These are phyloP conservation scores for Peziza echinospora DNA, from an alignment of 495 filamentous ascomycete species.

Conservation along the genomic window DNA sequence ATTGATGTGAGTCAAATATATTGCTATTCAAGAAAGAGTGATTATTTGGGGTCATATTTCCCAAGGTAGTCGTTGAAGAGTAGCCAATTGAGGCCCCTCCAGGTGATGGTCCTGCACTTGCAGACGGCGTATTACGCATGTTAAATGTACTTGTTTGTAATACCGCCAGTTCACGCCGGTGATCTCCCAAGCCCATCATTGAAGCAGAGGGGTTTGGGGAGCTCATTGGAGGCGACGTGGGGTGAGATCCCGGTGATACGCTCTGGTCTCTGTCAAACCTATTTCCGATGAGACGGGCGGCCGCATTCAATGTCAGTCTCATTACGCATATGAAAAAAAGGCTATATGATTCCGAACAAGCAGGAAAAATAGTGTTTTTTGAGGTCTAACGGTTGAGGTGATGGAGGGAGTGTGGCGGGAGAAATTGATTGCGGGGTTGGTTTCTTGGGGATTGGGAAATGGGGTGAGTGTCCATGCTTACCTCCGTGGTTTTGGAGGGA, in stretches of 20 bases:
- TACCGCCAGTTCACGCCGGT: slow-evolving; percentile 50
- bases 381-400: too few relatives aligned
- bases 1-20: slow-evolving; percentile 16
- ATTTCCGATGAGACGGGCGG: not conserved
- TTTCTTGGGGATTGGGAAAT: too few relatives aligned
- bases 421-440: too few relatives aligned
- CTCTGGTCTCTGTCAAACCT: slow-evolving; percentile 21
- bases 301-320: not conserved
- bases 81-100: slow-evolving; percentile 7
- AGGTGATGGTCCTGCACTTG: slow-evolving; percentile 32
- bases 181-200: slow-evolving; percentile 37
- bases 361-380: too few relatives aligned
- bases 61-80: slow-evolving; percentile 26
- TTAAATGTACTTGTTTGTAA: slow-evolving; percentile 32
- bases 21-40: slow-evolving; percentile 20
- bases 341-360: not conserved
- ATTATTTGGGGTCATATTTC: slow-evolving; percentile 30
- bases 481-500: slow-evolving; percentile 18
- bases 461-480: too few relatives aligned
- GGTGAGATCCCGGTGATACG: slow-evolving; percentile 20
- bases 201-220: slow-evolving; percentile 11
- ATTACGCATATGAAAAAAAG: too few relatives aligned
- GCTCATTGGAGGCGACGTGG: slow-evolving; percentile 20
- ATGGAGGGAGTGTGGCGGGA: too few relatives aligned
- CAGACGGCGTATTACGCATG: slow-evolving; percentile 22